Evolutionary conservation across 805 yeast genomes (phyloP).

Genomic region (Pichia eremophila): DNA sequence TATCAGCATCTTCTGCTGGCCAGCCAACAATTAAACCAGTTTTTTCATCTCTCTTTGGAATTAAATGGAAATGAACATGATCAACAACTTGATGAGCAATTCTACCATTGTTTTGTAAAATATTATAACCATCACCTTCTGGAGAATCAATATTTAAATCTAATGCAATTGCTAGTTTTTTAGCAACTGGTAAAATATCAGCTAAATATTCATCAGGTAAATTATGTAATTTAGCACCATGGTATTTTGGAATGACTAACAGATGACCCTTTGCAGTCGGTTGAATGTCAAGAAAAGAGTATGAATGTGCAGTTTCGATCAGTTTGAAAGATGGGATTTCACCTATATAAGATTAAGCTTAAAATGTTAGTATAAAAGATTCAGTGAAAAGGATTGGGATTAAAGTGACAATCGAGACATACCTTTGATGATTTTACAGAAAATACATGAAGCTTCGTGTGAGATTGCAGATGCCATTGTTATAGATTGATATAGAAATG

Average conservation of each 20-base stretch:
- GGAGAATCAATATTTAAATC: conserved; percentile 55
- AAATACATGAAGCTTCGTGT: conserved; percentile 63
- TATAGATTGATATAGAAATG: neutral
- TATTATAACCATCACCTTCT: conserved; percentile 70
- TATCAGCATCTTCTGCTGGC: conserved; percentile 82
- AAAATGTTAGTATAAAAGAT: neutral
- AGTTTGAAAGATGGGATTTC: conserved; percentile 92
- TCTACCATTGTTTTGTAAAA: conserved; percentile 87
- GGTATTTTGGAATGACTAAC: conserved; percentile 83
- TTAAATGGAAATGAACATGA: conserved; percentile 94
- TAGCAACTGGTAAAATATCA: conserved; percentile 82
- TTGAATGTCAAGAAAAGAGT: conserved; percentile 86
- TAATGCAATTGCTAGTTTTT: conserved; percentile 69
- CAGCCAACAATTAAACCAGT: conserved; percentile 85
- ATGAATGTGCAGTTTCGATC: conserved; percentile 72
- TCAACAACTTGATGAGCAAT: conserved; percentile 94
- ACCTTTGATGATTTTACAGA: conserved; percentile 89
- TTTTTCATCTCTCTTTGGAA: conserved; percentile 69
- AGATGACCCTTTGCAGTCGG: conserved; percentile 89
- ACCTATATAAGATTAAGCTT: conserved; percentile 34
- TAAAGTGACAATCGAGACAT: conserved; percentile 16
- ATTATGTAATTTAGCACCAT: conserved; percentile 87
- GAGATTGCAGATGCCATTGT: conserved; percentile 23
- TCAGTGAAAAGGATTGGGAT: neutral
- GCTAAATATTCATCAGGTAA: conserved; percentile 84